Base-by-base conservation (phyloP, 768 basidiomycete species). In the Lactarius sanguifluus region DNA sequence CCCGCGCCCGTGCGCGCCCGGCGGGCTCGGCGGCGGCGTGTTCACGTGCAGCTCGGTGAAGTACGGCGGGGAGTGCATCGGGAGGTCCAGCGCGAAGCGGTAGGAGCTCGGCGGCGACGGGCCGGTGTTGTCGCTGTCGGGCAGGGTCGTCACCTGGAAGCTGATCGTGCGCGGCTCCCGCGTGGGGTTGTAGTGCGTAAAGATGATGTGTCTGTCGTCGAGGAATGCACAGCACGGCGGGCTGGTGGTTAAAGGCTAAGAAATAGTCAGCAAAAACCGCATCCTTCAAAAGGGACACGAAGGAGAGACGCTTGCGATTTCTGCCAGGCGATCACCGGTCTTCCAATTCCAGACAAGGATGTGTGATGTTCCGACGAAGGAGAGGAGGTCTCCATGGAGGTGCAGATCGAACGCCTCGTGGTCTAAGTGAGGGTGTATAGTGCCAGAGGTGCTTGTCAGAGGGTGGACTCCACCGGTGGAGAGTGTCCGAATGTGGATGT, bases 391-490 rank as follows among this genome's bases (percentile, higher is more conserved):
- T 15, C 36, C 47, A 2, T 54, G 23, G 15, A 59, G 34, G 28
- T 54, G 38, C 28, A 54, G 20, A 28, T 23, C 20, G 38, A 59
- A 52, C 15, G n/a, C 36, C 13, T 36, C 50, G 25, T 20, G 3
- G 28, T 40, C 20, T 10, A 36, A 23, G 13, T 7, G 12, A 41
- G 47, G 16, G 20, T 16, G 36, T 45, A 64, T 54, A 36, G 36
- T 23, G 20, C 64, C 64, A 36, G 28, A n/a, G 18, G 57, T 64
- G 5, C n/a, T 58, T 30, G 64, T 64, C 10, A 59, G 36, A 20
- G 64, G 64, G 57, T 64, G 64, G 12, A 64, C 64, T 3, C 15
- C 28, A 43, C 57, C 64, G 6, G 64, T 59, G 38, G 64, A 64
- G 18, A 64, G 57, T 8, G 64, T 59, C 13, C 64, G 64, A 25